phyloP scores from a whole-genome alignment of 352 stramenopile species.

The Phytophthora niederhauseri region DNA sequence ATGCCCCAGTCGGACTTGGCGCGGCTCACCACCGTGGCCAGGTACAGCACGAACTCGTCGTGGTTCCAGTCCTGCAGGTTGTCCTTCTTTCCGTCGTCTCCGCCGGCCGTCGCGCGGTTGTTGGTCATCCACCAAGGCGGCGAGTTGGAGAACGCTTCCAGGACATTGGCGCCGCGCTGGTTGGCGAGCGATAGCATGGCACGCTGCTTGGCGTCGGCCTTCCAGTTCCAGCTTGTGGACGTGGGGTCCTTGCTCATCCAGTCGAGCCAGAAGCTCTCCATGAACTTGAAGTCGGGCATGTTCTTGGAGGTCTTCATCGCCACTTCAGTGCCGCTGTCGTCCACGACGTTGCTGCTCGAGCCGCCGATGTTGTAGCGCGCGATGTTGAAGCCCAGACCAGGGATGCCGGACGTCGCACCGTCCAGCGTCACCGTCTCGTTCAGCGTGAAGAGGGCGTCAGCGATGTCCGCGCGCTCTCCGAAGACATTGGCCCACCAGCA shows the following conservation, averaged over 20 bases:
- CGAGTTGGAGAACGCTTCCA: slow-evolving; percentile 67
- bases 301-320: slow-evolving; percentile 51
- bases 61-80: slow-evolving; percentile 59
- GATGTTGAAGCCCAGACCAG: slow-evolving; percentile 58
- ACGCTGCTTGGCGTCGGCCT: slow-evolving; percentile 50
- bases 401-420: slow-evolving; percentile 29
- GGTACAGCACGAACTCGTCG: slow-evolving; percentile 52
- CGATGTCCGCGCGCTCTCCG: slow-evolving; percentile 47
- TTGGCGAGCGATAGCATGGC: slow-evolving; percentile 44
- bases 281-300: slow-evolving; percentile 61
- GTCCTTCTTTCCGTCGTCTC: slow-evolving; percentile 40
- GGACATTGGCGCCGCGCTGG: slow-evolving; percentile 40
- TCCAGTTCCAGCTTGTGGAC: slow-evolving; percentile 61
- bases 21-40: slow-evolving; percentile 47
- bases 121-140: slow-evolving; percentile 70
- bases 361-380: slow-evolving; percentile 67
- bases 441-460: slow-evolving; percentile 58
- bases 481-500: slow-evolving; percentile 69
- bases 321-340: slow-evolving; percentile 43
- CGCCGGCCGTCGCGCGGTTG: slow-evolving; percentile 53
- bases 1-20: slow-evolving; percentile 51
- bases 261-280: slow-evolving; percentile 58
- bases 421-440: slow-evolving; percentile 43
- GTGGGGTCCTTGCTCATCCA: slow-evolving; percentile 49
- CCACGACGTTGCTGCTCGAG: slow-evolving; percentile 45